Base-by-base conservation (phyloP, 495 filamentous ascomycete genomes). In the Neurospora sp. region DNA sequence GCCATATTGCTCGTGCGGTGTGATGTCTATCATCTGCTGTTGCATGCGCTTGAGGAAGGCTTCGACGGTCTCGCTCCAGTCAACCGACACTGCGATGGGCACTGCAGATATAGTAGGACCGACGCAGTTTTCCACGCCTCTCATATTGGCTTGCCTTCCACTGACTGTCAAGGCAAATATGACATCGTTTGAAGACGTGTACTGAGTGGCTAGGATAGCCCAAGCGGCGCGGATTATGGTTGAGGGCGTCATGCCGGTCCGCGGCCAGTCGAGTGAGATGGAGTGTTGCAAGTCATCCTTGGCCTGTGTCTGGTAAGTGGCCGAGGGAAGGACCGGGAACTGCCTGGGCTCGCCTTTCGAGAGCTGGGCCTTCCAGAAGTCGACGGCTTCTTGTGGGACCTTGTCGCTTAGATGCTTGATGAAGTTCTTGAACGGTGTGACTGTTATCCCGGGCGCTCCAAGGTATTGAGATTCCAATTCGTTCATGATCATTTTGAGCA, bases 41-140 rank as follows among this genome's bases (percentile, higher is more conserved):
- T 44, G 42, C 42, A 44, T 44, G 42, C 42, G 42, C 7, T n/a
- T 3, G 7, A 44, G 42, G 42, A 44, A 44, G 2, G 18, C 42
- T 9, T 44, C 18, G 0, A 44, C 7, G 0, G 42, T 44, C 7
- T 44, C 42, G 42, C 16, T 44, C 42, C 42, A 44, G 18, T 44
- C 42, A 3, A 44, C 42, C 2, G 42, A 44, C 42, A 82, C 77
- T 3, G 88, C 82, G 16, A 87, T 78, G 11, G 90, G 90, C 0
- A 90, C 78, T 0, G 90, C 90, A 11, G 89, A 84, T 46, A 91
- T 85, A 0, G 88, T 81, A 0, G 89, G 84, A 0, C 87, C 88
- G 2, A 81, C 76, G 65, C 88, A 85, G 35, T 82, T 77, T 11
- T 80, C 79, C 11, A 90, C 77, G 20, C 83, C 86, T 7, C 76